Conservation (phyloP, 2,329 filamentous ascomycete genomes). For the Pseudocercospora macadamiae region DNA sequence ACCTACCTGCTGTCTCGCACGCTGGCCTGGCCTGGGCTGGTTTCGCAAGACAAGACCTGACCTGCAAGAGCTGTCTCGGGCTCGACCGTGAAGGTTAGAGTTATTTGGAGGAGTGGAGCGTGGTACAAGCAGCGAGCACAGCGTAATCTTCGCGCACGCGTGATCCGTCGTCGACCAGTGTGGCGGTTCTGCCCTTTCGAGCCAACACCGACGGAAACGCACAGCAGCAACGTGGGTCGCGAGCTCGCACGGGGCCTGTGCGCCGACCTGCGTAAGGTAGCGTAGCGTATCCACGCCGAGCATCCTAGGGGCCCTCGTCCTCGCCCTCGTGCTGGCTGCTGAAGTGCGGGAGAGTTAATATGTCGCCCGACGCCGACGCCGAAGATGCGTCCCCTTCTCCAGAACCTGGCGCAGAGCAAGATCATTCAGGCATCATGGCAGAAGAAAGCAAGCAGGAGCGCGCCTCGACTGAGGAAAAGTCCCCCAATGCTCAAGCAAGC, state of each 20-base stretch:
- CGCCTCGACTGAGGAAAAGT: slow-evolving; percentile 43
- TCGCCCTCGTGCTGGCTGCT: slow-evolving; percentile 24
- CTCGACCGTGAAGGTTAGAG: slow-evolving; percentile 10
- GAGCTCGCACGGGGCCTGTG: slow-evolving; percentile 38
- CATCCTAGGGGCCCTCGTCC: slow-evolving; percentile 19
- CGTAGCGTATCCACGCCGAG: slow-evolving; percentile 39
- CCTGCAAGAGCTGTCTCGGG: slow-evolving; percentile 22
- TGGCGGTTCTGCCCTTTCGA: slow-evolving; percentile 19
- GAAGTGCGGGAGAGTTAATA: slow-evolving; percentile 46
- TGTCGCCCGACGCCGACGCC: slow-evolving; percentile 55
- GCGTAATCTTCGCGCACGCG: slow-evolving; percentile 26
- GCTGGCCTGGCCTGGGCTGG: background rate
- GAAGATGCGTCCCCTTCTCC: slow-evolving; percentile 52
- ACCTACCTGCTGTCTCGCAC: no score
- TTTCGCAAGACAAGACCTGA: no score
- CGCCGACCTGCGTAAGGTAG: slow-evolving; percentile 37
- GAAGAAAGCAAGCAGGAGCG: slow-evolving; percentile 42
- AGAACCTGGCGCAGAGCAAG: slow-evolving; percentile 45
- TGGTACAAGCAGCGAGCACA: slow-evolving; percentile 16
- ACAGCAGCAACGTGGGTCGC: slow-evolving; percentile 45
- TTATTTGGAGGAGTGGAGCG: slow-evolving; percentile 16
- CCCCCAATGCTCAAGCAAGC: slow-evolving; percentile 29
- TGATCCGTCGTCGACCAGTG: slow-evolving; percentile 21
- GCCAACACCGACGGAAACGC: slow-evolving; percentile 21
- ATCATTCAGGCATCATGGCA: slow-evolving; percentile 47